Base-by-base conservation (phyloP, 345 rosid species). In the Cardamine resedifolia region DNA sequence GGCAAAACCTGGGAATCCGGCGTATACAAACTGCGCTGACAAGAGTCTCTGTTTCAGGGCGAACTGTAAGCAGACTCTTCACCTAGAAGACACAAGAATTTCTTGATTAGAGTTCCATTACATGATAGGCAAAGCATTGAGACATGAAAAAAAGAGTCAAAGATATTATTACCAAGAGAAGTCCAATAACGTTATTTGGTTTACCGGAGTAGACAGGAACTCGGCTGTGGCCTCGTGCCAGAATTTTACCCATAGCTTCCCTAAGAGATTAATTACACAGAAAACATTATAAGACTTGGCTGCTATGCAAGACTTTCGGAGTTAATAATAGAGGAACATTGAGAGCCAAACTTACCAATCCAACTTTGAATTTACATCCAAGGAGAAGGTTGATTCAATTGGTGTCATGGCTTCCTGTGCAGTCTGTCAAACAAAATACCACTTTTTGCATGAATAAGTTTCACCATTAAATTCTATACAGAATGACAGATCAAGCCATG, bases 391-490 rank as follows among this genome's bases (percentile, higher is more conserved):
- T 34, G 99, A 95, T 64, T 91, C 99, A 73, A 95, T 95, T 38
- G 99, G 99, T 30, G 99, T 95, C 99, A 95, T 95, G 44, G 99
- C 99, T 82, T 95, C 99, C 66, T 91, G 93, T 43, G 99, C 99
- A 52, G 99, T 95, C 98, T 95, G 87, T 67, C 64, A 61, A 68
- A 68, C 23, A 20, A 68, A 47, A 58, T 34, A 57, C 36, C 50
- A 56, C 26, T 55, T 45, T 44, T 53, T 69, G 18, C 49, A 34
- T 62, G 3, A 68, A 41, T 41, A 26, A 38, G 5, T 14, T 71
- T 51, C 31, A 59, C 57, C 8, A 48, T 9, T 15, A 47, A 36
- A n/a, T 4, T 52, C 20, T 28, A 26, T 0, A 60, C 10, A 62
- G 64, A 69, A n/a, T n/a, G n/a, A n/a, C n/a, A n/a, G n/a, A n/a